These are phyloP conservation scores for Candida krabiensis DNA, from an alignment of 805 yeast genomes.

Conservation along the genomic window DNA sequence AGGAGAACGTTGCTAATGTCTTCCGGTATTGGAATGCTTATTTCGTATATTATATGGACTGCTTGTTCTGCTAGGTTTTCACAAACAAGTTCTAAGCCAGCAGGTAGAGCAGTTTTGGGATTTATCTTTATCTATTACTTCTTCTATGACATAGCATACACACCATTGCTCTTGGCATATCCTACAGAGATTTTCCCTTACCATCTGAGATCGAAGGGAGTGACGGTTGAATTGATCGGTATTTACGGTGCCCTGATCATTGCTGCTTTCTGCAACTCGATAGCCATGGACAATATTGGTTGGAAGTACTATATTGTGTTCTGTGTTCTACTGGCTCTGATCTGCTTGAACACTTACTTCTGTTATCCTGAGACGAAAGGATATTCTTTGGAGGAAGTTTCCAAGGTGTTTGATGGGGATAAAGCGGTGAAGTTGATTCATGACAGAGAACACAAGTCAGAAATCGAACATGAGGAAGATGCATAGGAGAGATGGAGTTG, in stretches of 20 bases:
- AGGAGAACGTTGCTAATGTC: constrained; percentile 39
- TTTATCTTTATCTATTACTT: constrained; percentile 32
- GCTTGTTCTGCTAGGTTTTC: constrained; percentile 41
- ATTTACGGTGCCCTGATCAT: constrained; percentile 19
- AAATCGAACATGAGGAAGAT: neutral
- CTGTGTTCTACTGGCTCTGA: constrained; percentile 32
- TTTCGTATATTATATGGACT: constrained; percentile 45
- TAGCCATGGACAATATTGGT: constrained; percentile 39
- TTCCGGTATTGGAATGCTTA: constrained; percentile 38
- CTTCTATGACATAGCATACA: constrained; percentile 43
- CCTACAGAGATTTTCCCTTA: constrained; percentile 52
- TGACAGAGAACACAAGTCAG: constrained; percentile 3
- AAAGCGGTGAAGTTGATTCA: constrained; percentile 4
- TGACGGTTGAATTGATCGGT: constrained; percentile 38
- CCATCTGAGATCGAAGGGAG: constrained; percentile 60
- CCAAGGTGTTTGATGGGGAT: constrained; percentile 42
- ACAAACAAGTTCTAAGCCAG: constrained; percentile 16
- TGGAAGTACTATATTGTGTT: constrained; percentile 39
- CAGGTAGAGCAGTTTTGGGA: constrained; percentile 24
- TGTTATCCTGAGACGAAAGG: constrained; percentile 51
- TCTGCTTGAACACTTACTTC: constrained; percentile 25
- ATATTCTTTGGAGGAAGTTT: constrained; percentile 40
- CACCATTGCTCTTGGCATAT: constrained; percentile 48
- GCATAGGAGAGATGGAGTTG: no score
- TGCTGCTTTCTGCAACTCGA: constrained; percentile 30